A percentile compares a stretch with the other conserved stretches of the same genome.
phyloP scores from a whole-genome alignment of 129 eudicot species.

The Escallonia rubra region DNA sequence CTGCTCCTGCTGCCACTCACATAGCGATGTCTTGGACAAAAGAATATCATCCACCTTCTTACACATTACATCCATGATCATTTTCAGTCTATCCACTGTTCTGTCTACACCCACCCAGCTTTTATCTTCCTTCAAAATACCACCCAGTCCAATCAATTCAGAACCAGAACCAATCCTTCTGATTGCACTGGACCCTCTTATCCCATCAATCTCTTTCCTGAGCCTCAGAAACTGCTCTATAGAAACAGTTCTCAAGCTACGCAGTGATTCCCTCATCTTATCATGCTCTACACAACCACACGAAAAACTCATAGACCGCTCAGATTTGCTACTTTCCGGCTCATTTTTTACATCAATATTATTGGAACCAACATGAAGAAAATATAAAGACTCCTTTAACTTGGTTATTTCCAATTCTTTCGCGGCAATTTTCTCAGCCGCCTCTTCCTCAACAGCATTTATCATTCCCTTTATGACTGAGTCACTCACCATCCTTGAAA shows the following conservation, averaged over 20 bases:
- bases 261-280: slow-evolving; percentile 35
- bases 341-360: slow-evolving; percentile 6
- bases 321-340: slow-evolving; percentile 7
- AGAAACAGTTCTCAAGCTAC: slow-evolving; percentile 20
- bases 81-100: slow-evolving; percentile 34
- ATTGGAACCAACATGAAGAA: slow-evolving; percentile 9
- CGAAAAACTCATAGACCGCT: slow-evolving; percentile 7
- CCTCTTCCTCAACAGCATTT: slow-evolving; percentile 72
- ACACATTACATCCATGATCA: slow-evolving; percentile 41
- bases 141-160: slow-evolving; percentile 57
- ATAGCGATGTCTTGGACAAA: slow-evolving; percentile 27
- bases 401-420: slow-evolving; percentile 61
- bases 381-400: slow-evolving; percentile 30
- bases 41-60: slow-evolving; percentile 32
- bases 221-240: slow-evolving; percentile 44
- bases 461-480: slow-evolving; percentile 73
- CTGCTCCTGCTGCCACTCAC: slow-evolving; percentile 36
- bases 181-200: slow-evolving; percentile 33
- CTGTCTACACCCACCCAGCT: slow-evolving; percentile 26
- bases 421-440: slow-evolving; percentile 47
- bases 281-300: slow-evolving; percentile 33
- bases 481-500: slow-evolving; percentile 85
- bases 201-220: slow-evolving; percentile 40
- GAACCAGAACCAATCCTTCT: slow-evolving; percentile 52
- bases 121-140: slow-evolving; percentile 40